Percentiles rank a stretch among this genome's conserved stretches.
These are phyloP conservation scores for Fragaria ananassa DNA, from an alignment of 306 rosid species.

Conservation along the genomic window DNA sequence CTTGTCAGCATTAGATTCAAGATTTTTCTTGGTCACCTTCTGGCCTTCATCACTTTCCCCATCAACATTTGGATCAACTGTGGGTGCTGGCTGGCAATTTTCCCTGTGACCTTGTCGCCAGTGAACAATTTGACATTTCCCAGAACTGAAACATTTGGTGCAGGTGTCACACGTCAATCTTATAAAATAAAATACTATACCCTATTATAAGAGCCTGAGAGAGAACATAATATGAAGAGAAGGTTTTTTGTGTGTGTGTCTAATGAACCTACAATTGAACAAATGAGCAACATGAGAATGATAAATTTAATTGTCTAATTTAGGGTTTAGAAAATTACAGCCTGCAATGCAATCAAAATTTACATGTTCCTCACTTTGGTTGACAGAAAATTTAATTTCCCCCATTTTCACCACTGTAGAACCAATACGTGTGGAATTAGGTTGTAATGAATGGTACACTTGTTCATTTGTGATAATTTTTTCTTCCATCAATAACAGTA, in stretches of 20 bases:
- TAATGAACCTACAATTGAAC: neutral
- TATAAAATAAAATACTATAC: slow-evolving; percentile 1
- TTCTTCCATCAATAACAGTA: neutral
- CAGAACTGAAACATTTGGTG: slow-evolving; percentile 58
- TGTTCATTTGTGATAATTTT: neutral
- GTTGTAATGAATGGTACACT: neutral
- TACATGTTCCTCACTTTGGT: neutral
- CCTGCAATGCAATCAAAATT: neutral
- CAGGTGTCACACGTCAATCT: slow-evolving; percentile 3
- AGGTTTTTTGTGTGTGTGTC: neutral
- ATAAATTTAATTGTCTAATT: too few species aligned
- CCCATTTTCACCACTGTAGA: neutral
- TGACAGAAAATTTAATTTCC: neutral
- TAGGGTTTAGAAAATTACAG: neutral
- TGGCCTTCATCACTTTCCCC: slow-evolving; percentile 30
- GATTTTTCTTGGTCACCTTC: slow-evolving; percentile 33
- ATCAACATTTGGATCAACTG: slow-evolving; percentile 18
- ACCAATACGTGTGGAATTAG: neutral
- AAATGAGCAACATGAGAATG: neutral
- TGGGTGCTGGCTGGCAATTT: slow-evolving; percentile 63
- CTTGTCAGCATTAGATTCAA: slow-evolving; percentile 28
- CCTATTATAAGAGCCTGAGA: neutral
- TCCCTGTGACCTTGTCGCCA: slow-evolving; percentile 95
- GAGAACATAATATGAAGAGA: neutral
- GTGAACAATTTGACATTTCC: slow-evolving; percentile 81